These are phyloP conservation scores for Didymella pinodella DNA, from an alignment of 2,329 filamentous ascomycete species.

Conservation along the genomic window DNA sequence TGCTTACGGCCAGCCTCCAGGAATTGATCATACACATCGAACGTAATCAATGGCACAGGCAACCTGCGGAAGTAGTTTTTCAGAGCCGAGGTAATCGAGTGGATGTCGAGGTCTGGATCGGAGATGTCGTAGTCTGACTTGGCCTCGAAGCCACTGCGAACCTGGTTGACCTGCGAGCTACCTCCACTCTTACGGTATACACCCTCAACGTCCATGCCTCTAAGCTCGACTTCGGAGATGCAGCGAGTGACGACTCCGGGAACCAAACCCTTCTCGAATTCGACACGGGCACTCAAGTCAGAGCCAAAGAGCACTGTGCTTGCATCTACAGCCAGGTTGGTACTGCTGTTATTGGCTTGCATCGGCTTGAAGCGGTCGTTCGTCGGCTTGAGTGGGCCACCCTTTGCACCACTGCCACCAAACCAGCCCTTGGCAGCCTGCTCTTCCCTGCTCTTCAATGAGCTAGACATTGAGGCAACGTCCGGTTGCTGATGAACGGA, in stretches of 20 bases:
- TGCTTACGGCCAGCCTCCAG: slow-evolving; percentile 78
- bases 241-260: slow-evolving; percentile 90
- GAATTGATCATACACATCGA: slow-evolving; percentile 88
- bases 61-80: slow-evolving; percentile 98
- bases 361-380: slow-evolving; percentile 43
- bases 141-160: slow-evolving; percentile 91
- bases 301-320: slow-evolving; percentile 79
- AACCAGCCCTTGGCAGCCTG: slow-evolving; percentile 46
- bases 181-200: slow-evolving; percentile 98
- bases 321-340: slow-evolving; percentile 49
- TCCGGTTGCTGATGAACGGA: slow-evolving; percentile 48
- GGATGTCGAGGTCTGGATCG: slow-evolving; percentile 92
- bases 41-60: slow-evolving; percentile 87
- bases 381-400: slow-evolving; percentile 24
- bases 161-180: slow-evolving; percentile 85
- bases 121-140: slow-evolving; percentile 89
- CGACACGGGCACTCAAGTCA: slow-evolving; percentile 83
- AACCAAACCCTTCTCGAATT: slow-evolving; percentile 87
- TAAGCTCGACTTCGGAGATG: slow-evolving; percentile 93
- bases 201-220: slow-evolving; percentile 94
- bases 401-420: slow-evolving; percentile 30
- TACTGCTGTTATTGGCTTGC: slow-evolving; percentile 54
- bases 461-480: slow-evolving; percentile 38
- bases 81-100: slow-evolving; percentile 90
- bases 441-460: slow-evolving; percentile 41